Evolutionary conservation across 495 filamentous ascomycete genomes (phyloP), one percentile per base, ranked within the genome.

Genomic region (Trichoderma reesei): DNA sequence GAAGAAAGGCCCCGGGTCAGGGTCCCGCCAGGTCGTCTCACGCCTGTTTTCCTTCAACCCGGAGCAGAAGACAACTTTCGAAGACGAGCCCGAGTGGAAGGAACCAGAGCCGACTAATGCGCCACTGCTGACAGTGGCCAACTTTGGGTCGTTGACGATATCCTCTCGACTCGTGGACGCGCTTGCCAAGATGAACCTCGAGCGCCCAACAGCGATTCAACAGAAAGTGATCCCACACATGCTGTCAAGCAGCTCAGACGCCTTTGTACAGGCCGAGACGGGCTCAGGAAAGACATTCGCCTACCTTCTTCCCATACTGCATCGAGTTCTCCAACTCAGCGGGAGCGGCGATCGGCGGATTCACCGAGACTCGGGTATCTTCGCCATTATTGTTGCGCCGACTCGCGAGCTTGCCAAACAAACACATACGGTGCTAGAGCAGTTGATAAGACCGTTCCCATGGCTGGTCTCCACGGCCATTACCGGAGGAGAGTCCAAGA

Each of bases 281-380:
- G 94, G 94, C 39, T 98, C 95, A 0, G 94, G 94, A 71, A 98
- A 98, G 75, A 98, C 94, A 5, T 75, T 98, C 60, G 92, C 94
- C 41, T 98, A 98, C 72, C 80, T 97, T 10, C 73, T 98, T 5
- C 94, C 94, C 1, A 89, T 98, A 42, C 86, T 98, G 18, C 87
- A 98, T 68, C 81, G 90, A 51, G 89, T 98, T 60, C 87, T 96
- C 78, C 76, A 82, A 11, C 76, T 96, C 31, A 91, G 90, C 48
- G 70, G 74, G n/a, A 71, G 72, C 66, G 76, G 82, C 61, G 74
- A 74, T 33, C 74, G 73, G 10, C 73, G 73, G 68, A 79, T 91
- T 60, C 88, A 91, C 66, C 82, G 92, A 46, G 85, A 90, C 67
- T 94, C 92, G 37, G 94, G 94, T 0, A 75, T 98, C 11, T 98